phyloP scores from a whole-genome alignment of 208 protist species.

The Leishmania tropica region DNA sequence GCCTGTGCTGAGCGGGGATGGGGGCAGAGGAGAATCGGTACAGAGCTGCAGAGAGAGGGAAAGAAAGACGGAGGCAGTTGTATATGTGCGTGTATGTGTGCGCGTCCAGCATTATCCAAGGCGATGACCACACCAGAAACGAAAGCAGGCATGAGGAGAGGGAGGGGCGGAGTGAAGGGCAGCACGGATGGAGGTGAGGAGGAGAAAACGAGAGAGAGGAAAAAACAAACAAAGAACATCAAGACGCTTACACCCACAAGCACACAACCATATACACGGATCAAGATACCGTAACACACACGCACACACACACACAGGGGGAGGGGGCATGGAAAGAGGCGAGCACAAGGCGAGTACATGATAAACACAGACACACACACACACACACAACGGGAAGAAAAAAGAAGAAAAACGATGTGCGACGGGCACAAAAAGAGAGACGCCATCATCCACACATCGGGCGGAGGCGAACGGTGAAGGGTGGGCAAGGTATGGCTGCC shows the following conservation, averaged over 20 bases:
- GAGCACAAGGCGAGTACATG: neutral
- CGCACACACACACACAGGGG: no score
- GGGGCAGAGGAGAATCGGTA: neutral
- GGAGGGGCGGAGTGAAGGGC: neutral
- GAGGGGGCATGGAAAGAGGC: neutral
- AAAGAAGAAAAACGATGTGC: neutral
- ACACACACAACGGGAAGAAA: neutral
- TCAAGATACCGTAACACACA: neutral
- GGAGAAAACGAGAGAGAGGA: neutral
- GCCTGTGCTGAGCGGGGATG: neutral
- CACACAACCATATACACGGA: slow-evolving; percentile 7
- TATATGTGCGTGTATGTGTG: neutral
- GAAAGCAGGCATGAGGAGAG: neutral
- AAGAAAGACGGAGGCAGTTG: neutral
- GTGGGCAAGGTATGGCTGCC: neutral
- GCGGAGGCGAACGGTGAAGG: neutral
- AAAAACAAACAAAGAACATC: neutral
- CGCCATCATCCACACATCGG: neutral
- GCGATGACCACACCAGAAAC: neutral
- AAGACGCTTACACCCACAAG: neutral
- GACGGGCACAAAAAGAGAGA: neutral
- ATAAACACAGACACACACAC: neutral
- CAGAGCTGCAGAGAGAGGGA: neutral
- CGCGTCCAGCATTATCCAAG: neutral
- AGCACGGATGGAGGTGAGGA: neutral